phyloP scores from a whole-genome alignment of 306 rosid species.

The Myrica gale region DNA sequence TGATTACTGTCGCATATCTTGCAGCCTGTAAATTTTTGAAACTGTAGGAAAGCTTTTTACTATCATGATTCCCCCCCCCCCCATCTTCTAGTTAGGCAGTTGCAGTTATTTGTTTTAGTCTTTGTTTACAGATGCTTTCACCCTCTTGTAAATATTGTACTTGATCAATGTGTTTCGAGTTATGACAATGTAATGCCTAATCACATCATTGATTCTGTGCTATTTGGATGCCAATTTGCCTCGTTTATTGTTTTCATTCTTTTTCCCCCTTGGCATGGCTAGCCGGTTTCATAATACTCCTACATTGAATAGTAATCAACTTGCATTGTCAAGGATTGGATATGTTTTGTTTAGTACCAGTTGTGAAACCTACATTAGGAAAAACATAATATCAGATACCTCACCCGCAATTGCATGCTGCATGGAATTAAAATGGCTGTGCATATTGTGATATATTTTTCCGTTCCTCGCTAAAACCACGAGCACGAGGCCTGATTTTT shows the following conservation, averaged over 20 bases:
- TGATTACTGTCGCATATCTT: no score
- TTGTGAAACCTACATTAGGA: not conserved
- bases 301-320: no score
- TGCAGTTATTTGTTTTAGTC: not conserved
- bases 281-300: no score
- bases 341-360: not conserved
- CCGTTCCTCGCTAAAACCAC: no score
- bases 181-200: no score
- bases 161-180: not conserved
- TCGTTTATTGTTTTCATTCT: not conserved
- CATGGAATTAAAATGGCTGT: no score
- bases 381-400: not conserved
- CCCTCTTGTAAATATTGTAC: not conserved
- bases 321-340: not conserved
- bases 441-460: no score
- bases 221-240: not conserved
- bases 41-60: no score
- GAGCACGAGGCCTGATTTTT: no score
- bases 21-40: no score
- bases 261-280: not conserved
- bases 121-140: constrained; percentile 3
- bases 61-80: no score
- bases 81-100: not conserved
- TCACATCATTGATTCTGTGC: not conserved
- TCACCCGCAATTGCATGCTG: not conserved